A percentile compares a stretch with the other conserved stretches of the same genome.
phyloP scores from a whole-genome alignment of 2,329 filamentous ascomycete genomes.

The Colletotrichum sp. region DNA sequence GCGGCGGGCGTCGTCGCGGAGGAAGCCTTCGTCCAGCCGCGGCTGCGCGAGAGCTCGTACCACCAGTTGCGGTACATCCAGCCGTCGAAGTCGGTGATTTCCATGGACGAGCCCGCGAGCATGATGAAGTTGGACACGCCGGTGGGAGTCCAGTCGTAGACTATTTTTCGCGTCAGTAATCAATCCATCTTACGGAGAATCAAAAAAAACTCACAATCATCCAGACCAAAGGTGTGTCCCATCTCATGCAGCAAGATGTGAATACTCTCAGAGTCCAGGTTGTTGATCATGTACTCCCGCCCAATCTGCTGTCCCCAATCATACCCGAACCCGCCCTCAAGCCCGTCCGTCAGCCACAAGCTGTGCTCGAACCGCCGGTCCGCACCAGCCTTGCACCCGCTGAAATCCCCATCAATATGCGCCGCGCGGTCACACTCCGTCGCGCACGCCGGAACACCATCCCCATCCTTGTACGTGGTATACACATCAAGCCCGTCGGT shows the following conservation, averaged over 20 bases:
- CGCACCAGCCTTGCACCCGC: slow-evolving; percentile 39
- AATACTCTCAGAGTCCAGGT: slow-evolving; percentile 38
- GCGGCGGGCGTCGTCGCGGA: neutral
- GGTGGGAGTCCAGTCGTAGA: slow-evolving; percentile 43
- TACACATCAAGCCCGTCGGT: slow-evolving; percentile 43
- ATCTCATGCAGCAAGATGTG: slow-evolving; percentile 53
- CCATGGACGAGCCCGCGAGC: slow-evolving; percentile 44
- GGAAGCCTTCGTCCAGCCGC: slow-evolving; percentile 25
- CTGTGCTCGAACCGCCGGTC: slow-evolving; percentile 47
- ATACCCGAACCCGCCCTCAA: slow-evolving; percentile 47
- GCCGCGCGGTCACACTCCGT: slow-evolving; percentile 46
- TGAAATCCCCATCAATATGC: slow-evolving; percentile 45
- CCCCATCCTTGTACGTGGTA: slow-evolving; percentile 38
- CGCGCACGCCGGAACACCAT: slow-evolving; percentile 45
- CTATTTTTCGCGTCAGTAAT: neutral
- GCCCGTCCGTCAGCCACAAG: slow-evolving; percentile 50
- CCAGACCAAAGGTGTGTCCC: slow-evolving; percentile 46
- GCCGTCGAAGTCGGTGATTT: slow-evolving; percentile 52
- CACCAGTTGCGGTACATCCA: slow-evolving; percentile 56
- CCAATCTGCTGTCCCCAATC: slow-evolving; percentile 51
- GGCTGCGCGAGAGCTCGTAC: slow-evolving; percentile 35
- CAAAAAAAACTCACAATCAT: slow-evolving; percentile 30
- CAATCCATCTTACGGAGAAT: no score
- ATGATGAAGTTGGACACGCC: slow-evolving; percentile 48
- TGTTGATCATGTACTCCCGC: slow-evolving; percentile 45